Conservation (phyloP, 129 eudicot species). For the Artemisia annua region DNA sequence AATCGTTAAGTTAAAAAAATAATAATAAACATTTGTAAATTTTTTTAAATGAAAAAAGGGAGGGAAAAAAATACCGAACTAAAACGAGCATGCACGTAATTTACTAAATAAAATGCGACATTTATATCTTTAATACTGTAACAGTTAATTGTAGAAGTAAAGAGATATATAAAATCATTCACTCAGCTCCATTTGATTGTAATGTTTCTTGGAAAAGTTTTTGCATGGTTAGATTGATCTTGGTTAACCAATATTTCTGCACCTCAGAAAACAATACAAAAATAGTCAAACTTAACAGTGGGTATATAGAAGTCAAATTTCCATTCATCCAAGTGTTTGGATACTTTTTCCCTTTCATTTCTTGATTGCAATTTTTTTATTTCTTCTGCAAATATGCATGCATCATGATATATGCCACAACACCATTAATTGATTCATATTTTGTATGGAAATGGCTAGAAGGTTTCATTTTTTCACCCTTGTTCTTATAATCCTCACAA, state of each 20-base stretch:
- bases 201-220: background rate
- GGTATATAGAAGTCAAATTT: slow-evolving; percentile 7
- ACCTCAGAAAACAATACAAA: slow-evolving; percentile 6
- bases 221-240: background rate
- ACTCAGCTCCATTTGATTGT: background rate
- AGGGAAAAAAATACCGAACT: no score
- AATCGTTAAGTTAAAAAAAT: no score
- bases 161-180: no score
- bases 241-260: slow-evolving; percentile 8
- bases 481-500: slow-evolving; percentile 22
- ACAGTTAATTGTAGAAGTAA: no score
- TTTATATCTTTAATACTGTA: no score
- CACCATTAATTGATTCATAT: background rate
- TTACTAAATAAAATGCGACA: no score
- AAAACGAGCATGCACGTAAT: no score
- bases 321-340: slow-evolving; percentile 34
- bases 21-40: no score
- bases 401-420: slow-evolving; percentile 23
- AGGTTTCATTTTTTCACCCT: slow-evolving; percentile 23
- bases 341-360: background rate
- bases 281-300: slow-evolving; percentile 9
- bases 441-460: slow-evolving; percentile 8
- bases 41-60: no score
- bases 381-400: slow-evolving; percentile 14
- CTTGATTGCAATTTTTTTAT: background rate